Base-by-base conservation (phyloP, 805 yeast genomes). In the Metschnikowia proteae region DNA sequence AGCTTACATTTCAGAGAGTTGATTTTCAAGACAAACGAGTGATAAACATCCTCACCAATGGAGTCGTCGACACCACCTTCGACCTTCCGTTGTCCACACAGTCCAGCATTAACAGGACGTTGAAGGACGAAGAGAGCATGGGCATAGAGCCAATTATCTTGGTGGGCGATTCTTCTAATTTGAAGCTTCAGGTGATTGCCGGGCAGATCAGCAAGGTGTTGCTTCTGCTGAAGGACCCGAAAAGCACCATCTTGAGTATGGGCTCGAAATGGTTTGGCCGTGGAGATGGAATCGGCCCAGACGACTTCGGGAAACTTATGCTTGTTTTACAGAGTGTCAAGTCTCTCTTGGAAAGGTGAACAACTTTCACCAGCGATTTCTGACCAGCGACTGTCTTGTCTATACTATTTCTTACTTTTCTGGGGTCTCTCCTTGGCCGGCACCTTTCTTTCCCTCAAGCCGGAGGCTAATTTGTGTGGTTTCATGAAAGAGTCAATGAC, bases 381-480 rank as follows among this genome's bases (percentile, higher is more conserved):
- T 35, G n/a, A 6, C 8, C 3, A 22, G 17, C 17, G 17, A 17
- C 17, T 17, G 17, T 17, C 17, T 17, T 34, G 32, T 27, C 32
- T 38, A 38, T 38, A 38, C 43, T 47, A 53, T 43, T 62, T 56
- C 60, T 76, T 81, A 59, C 67, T 66, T 54, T 67, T 78, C 59
- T 76, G 73, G 53, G 71, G 59, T 56, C 67, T 66, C 44, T 57
- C 78, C 67, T 86, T 86, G 11, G 76, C 77, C 8, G 90, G 83
- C 49, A 88, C 92, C 38, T 77, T 65, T 74, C 96, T 81, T 69
- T 84, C 86, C 65, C 80, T 79, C 47, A 74, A 66, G 33, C 96
- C 96, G 77, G 81, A 84, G 39, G 78, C 79, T 62, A 90, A 80
- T 64, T 83, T 80, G 61, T 95, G 96, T 43, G 94, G 91, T 57